Conservation (phyloP, 352 stramenopile genomes). For the Globisporangium rhizosaccharum region DNA sequence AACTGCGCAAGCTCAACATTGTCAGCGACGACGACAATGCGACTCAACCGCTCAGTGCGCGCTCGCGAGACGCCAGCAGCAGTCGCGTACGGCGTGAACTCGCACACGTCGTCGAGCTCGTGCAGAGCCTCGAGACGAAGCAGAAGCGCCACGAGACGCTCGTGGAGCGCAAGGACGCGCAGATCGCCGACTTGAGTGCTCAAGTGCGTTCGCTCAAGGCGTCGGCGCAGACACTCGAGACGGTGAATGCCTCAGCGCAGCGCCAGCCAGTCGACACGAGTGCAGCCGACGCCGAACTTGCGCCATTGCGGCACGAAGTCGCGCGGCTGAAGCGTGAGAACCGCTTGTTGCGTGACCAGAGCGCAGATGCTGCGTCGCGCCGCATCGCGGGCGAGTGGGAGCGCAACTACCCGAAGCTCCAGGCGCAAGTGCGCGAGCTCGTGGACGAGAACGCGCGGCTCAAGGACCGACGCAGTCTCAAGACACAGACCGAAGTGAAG, state of each 20-base stretch:
- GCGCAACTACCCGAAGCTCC: conserved; percentile 35
- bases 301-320: conserved; percentile 30
- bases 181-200: conserved; percentile 33
- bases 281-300: conserved; percentile 26
- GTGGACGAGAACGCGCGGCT: conserved; percentile 44
- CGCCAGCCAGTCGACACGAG: conserved; percentile 1
- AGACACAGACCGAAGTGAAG: conserved; percentile 37
- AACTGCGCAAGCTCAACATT: conserved; percentile 41
- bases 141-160: conserved; percentile 36
- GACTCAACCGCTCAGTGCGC: conserved; percentile 9
- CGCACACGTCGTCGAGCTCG: conserved; percentile 26
- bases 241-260: conserved; percentile 3
- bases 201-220: conserved; percentile 18
- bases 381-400: conserved; percentile 26
- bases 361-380: not conserved
- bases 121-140: conserved; percentile 41
- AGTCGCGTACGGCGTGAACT: conserved; percentile 24
- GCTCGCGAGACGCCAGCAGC: conserved; percentile 6
- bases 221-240: conserved; percentile 9
- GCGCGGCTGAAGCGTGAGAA: conserved; percentile 56
- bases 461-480: conserved; percentile 31
- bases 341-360: conserved; percentile 25
- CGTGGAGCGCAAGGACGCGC: conserved; percentile 36
- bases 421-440: conserved; percentile 41
- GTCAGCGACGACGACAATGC: conserved; percentile 5